Conservation (phyloP, 257 asterid species). For the Solanum chilense region DNA sequence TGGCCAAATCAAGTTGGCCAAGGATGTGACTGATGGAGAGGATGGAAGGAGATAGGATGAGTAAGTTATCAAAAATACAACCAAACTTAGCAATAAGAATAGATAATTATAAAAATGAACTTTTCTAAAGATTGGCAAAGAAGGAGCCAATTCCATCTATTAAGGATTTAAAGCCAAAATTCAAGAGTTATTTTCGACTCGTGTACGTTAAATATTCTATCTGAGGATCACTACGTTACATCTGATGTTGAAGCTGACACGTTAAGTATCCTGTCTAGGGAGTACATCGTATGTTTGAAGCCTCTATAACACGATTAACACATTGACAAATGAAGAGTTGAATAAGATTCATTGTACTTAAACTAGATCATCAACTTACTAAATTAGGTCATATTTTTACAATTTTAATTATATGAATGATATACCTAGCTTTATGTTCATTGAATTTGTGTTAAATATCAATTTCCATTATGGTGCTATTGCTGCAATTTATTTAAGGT, state of each 20-base stretch:
- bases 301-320: background rate
- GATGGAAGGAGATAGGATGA: constrained; percentile 11
- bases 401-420: background rate
- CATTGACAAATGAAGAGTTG: background rate
- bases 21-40: constrained; percentile 37
- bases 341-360: background rate
- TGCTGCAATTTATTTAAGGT: background rate
- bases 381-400: background rate
- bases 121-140: constrained; percentile 27
- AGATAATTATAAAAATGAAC: constrained; percentile 37
- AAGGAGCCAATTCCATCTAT: constrained; percentile 15
- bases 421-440: background rate
- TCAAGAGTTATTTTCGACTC: background rate
- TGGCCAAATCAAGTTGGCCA: constrained; percentile 19
- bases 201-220: background rate
- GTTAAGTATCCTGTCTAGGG: background rate
- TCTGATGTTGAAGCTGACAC: background rate
- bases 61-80: constrained; percentile 28
- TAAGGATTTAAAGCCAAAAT: background rate
- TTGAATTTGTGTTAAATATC: background rate
- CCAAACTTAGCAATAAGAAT: constrained; percentile 34
- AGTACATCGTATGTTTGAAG: background rate
- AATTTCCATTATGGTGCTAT: background rate
- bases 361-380: background rate
- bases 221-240: rapidly evolving